Evolutionary conservation across 1,284 basidiomycete species (phyloP).

Genomic region (Hemileia vastatrix): DNA sequence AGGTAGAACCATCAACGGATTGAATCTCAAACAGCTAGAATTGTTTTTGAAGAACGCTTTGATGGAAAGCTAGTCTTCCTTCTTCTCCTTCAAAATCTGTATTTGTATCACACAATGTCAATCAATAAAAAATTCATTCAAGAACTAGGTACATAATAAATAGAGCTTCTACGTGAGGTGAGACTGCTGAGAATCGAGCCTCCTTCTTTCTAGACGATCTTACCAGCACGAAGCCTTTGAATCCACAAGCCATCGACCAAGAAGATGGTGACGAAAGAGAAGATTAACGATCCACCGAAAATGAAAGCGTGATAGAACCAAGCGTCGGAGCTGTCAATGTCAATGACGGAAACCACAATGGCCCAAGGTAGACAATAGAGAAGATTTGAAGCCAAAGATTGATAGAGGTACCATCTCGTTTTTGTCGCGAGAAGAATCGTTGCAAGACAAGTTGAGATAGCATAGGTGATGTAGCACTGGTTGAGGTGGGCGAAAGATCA

Average conservation of each 20-base stretch:
- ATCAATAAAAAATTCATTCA: no score
- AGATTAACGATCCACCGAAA: no score
- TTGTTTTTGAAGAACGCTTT: background rate
- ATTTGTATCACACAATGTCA: no score
- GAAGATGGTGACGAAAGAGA: no score
- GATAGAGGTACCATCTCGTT: slow-evolving; percentile 28
- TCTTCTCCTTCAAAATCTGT: no score
- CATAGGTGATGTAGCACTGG: slow-evolving; percentile 33
- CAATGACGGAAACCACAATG: slow-evolving; percentile 19
- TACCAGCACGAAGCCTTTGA: no score
- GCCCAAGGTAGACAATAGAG: slow-evolving; percentile 34
- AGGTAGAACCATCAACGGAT: background rate
- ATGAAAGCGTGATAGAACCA: slow-evolving; percentile 32
- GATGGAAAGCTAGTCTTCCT: background rate
- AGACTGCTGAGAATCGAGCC: no score
- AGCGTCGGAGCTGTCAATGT: slow-evolving; percentile 13
- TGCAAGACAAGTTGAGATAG: slow-evolving; percentile 28
- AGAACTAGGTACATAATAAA: no score
- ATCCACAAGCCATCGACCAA: no score
- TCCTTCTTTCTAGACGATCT: no score
- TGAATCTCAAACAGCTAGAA: background rate
- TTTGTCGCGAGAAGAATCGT: slow-evolving; percentile 29
- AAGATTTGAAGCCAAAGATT: slow-evolving; percentile 28
- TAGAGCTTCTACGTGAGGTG: no score
- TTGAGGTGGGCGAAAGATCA: no score